Evolutionary conservation across 1,284 basidiomycete genomes (phyloP), one percentile per base, ranked within the genome.

Genomic region (Boletus mariae): DNA sequence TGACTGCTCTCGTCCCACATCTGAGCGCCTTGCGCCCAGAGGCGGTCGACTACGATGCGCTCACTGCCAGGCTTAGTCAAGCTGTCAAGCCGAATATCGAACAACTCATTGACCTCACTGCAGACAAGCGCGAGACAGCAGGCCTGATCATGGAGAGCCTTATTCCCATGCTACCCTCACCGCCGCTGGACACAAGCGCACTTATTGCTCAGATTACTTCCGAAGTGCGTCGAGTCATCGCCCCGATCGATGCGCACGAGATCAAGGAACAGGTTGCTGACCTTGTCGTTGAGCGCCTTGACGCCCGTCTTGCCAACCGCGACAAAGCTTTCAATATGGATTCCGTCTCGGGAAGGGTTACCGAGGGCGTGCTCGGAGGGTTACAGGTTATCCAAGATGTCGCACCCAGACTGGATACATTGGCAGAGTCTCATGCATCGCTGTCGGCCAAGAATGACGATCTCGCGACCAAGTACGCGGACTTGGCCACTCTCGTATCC

Each of bases 201-300:
- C 70, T 90, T 47, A 77, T 82, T 10, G 63, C 75, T 15, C 75
- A 85, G 54, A 73, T 91, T 47, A 80, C 80, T 12, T 72, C 78
- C 0, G 88, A 90, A 67, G 77, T 92, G 38, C 80, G 84, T 54
- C 78, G 79, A 43, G 78, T 83, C 34, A 83, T 90, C 52, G 84
- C 82, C 0, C 85, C 86, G 0, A 80, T 91, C 32, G 90, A 92
- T 60, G 82, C 87, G 0, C 86, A 90, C 61, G 85, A 87, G 64
- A 87, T 92, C 67, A 90, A 89, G 73, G 89, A 91, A 63, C 86
- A 90, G 60, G 87, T 92, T 1, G 87, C 89, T 3, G 89, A 91
- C 66, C 79, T 92, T 25, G 89, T 92, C 5, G 87, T 92, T 4
- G 90, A 90, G 65, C 81, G 90, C 26, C 74, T 92, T 15, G 87